Percentiles rank a stretch among this genome's conserved stretches.
Evolutionary conservation across 1,284 basidiomycete genomes (phyloP).

Genomic region (Kalmanozyma brasiliensis): DNA sequence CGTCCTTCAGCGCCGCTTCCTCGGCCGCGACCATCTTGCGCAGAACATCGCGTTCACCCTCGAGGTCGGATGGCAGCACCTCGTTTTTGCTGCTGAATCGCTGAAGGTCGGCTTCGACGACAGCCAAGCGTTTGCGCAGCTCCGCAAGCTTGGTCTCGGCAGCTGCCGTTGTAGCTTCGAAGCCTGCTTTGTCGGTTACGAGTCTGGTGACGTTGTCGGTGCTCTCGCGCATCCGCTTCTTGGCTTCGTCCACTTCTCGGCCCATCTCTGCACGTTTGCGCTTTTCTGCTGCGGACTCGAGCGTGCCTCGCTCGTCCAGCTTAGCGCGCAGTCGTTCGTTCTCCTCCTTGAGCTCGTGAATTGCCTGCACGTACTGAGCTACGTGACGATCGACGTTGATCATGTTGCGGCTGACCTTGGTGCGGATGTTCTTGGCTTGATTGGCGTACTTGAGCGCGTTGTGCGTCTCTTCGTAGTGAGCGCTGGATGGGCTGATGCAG

Average conservation of each 20-base stretch:
- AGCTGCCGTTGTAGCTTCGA: slow-evolving; percentile 78
- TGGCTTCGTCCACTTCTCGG: slow-evolving; percentile 75
- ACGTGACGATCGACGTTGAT: slow-evolving; percentile 67
- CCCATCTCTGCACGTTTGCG: slow-evolving; percentile 71
- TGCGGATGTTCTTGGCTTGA: slow-evolving; percentile 68
- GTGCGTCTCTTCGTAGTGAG: slow-evolving; percentile 67
- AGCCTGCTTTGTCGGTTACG: slow-evolving; percentile 72
- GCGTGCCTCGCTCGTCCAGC: slow-evolving; percentile 73
- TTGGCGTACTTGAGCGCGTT: slow-evolving; percentile 68
- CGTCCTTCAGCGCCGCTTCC: slow-evolving; percentile 76
- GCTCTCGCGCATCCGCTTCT: slow-evolving; percentile 77
- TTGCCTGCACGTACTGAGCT: slow-evolving; percentile 78
- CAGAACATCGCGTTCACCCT: slow-evolving; percentile 79
- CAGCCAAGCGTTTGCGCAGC: slow-evolving; percentile 76
- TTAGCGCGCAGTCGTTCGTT: slow-evolving; percentile 86
- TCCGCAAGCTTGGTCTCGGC: slow-evolving; percentile 79
- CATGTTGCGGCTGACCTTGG: slow-evolving; percentile 66
- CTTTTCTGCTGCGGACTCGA: slow-evolving; percentile 71
- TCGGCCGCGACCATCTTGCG: slow-evolving; percentile 77
- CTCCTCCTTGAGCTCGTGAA: slow-evolving; percentile 84
- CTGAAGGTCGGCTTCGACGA: slow-evolving; percentile 71
- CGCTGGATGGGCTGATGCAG: slow-evolving; percentile 65
- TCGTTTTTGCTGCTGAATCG: slow-evolving; percentile 26
- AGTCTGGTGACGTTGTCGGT: slow-evolving; percentile 67
- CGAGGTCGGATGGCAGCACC: slow-evolving; percentile 70